Base-by-base conservation (phyloP, 805 yeast species). In the Metschnikowia sp. region DNA sequence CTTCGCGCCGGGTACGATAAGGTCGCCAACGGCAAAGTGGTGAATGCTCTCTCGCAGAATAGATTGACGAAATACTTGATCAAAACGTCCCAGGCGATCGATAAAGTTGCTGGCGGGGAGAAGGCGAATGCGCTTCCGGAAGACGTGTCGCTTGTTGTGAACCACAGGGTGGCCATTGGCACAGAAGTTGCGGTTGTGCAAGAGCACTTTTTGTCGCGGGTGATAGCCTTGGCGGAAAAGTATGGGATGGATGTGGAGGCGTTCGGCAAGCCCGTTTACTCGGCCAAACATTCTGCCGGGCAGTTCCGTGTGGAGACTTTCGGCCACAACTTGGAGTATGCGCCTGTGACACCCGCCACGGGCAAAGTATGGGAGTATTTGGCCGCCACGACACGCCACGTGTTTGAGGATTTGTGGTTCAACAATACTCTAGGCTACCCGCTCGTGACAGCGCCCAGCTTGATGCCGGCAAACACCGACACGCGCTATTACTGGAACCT, bases 401-500 rank as follows among this genome's bases (percentile, higher is more conserved):
- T 75, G 69, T 52, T 70, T 49, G 79, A 75, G 57, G 75, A 76
- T 30, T 54, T 75, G 42, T 69, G 70, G 8, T 65, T 63, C 54
- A 64, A 72, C 10, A 66, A 66, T 38, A 47, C 54, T 6, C 44
- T 45, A 22, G 52, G 43, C 15, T 50, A 50, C 41, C 68, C 69
- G 18, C 55, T 75, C 12, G 57, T 77, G 36, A 75, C 81, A 12
- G 72, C 85, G 2, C 88, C 90, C 3, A 68, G 78, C 28, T 61
- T 84, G 36, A 77, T 81, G 75, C 72, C 86, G 2, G 91, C 84
- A 13, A 84, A 84, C 63, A 85, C 92, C 3, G 91, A 86, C 59
- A 84, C 90, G 4, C 69, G 72, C 47, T 72, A 77, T 57, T 86
- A 82, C 64, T 83, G 88, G 89, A 60, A 65, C 37, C 66, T 86